These are phyloP conservation scores for Lactifluus piperatus DNA, from an alignment of 768 basidiomycete species.

Conservation along the genomic window DNA sequence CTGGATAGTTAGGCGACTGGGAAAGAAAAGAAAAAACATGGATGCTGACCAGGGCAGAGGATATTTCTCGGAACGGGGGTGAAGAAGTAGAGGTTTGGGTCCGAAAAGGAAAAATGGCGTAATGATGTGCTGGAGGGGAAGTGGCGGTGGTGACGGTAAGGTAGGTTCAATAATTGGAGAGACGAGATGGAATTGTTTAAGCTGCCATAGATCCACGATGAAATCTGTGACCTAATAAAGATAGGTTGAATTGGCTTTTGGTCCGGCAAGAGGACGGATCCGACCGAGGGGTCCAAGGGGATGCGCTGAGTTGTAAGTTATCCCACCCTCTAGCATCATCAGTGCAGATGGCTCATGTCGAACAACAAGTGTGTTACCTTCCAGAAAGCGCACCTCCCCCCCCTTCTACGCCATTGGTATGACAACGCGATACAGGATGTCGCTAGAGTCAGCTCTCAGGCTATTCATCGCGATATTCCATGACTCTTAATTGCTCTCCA, in stretches of 20 bases:
- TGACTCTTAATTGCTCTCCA: too few relatives aligned
- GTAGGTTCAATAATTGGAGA: slow-evolving; percentile 11
- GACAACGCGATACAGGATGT: too few relatives aligned
- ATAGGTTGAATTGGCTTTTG: slow-evolving; percentile 17
- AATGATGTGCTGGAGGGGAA: slow-evolving; percentile 12
- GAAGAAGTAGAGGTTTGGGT: not conserved
- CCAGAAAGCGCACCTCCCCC: too few relatives aligned
- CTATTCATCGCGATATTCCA: too few relatives aligned
- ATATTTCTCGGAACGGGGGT: slow-evolving; percentile 15
- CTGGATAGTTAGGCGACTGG: not conserved
- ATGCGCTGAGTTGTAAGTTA: slow-evolving; percentile 12
- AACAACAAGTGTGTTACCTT: too few relatives aligned
- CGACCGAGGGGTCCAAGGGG: slow-evolving; percentile 12
- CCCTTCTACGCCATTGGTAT: too few relatives aligned
- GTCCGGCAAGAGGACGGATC: slow-evolving; percentile 15
- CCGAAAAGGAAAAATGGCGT: slow-evolving; percentile 16
- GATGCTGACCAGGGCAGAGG: slow-evolving; percentile 12
- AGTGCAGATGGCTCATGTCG: too few relatives aligned
- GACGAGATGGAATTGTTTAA: slow-evolving; percentile 19
- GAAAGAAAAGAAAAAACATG: slow-evolving; percentile 1
- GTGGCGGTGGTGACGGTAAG: slow-evolving; percentile 11
- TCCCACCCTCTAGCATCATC: too few relatives aligned
- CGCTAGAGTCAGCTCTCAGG: too few relatives aligned
- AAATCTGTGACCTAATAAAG: slow-evolving; percentile 11
- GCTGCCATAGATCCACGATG: slow-evolving; percentile 19